phyloP scores from a whole-genome alignment of 2,329 filamentous ascomycete species.

The Madurella mycetomatis region DNA sequence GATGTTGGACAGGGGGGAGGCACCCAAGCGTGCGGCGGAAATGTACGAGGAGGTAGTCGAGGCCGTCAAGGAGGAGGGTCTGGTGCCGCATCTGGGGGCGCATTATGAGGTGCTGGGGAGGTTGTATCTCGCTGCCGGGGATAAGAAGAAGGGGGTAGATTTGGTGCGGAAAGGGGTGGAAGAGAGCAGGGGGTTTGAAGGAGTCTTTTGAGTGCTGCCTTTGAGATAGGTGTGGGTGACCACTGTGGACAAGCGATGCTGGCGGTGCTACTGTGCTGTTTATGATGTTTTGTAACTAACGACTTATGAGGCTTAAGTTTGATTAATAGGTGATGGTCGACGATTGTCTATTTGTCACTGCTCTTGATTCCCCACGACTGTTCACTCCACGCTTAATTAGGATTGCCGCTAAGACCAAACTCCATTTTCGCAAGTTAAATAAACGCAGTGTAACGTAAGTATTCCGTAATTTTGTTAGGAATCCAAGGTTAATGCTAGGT shows the following conservation, averaged over 20 bases:
- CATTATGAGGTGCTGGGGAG: slow-evolving; percentile 29
- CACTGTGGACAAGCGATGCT: no score
- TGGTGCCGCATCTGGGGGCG: slow-evolving; percentile 27
- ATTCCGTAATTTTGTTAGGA: no score
- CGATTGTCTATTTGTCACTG: not conserved
- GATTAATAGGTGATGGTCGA: not conserved
- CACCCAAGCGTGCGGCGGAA: not conserved
- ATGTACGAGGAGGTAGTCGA: slow-evolving; percentile 23
- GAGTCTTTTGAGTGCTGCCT: not conserved
- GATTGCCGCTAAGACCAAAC: no score
- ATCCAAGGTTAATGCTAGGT: no score
- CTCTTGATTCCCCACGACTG: no score
- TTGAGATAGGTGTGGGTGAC: no score
- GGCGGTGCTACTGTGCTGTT: no score
- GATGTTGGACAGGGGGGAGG: slow-evolving; percentile 13
- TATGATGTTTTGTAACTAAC: no score
- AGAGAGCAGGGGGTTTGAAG: slow-evolving; percentile 20
- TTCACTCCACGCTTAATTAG: no score
- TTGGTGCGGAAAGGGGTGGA: slow-evolving; percentile 21
- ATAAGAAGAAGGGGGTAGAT: slow-evolving; percentile 20
- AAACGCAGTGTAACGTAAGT: no score
- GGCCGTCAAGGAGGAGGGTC: slow-evolving; percentile 20
- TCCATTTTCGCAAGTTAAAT: no score
- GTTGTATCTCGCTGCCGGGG: slow-evolving; percentile 21
- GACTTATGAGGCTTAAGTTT: no score